Conservation (phyloP, 805 yeast species). For the Sporopachydermia lactativora region DNA sequence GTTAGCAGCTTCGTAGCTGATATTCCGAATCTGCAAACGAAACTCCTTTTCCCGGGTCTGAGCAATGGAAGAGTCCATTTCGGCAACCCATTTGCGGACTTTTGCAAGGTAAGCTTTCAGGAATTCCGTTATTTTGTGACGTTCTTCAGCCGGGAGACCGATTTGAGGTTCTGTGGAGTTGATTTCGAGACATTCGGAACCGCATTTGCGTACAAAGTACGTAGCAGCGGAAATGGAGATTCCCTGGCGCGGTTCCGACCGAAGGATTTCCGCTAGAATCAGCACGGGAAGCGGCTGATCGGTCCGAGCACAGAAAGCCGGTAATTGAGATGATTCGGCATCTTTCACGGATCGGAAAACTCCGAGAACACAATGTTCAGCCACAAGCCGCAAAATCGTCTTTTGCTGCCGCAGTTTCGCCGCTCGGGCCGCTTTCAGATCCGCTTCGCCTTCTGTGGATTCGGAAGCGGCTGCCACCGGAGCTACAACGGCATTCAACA, state of each 20-base stretch:
- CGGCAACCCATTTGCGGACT: not conserved
- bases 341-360: constrained; percentile 34
- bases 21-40: not conserved
- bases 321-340: constrained; percentile 26
- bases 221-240: not conserved
- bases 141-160: not conserved
- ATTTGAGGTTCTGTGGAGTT: not conserved
- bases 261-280: constrained; percentile 28
- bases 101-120: not conserved
- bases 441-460: constrained; percentile 17
- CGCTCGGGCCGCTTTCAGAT: constrained; percentile 29
- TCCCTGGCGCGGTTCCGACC: not conserved
- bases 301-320: constrained; percentile 23
- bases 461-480: constrained; percentile 11
- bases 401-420: constrained; percentile 29
- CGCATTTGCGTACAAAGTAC: not conserved
- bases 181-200: not conserved
- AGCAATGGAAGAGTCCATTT: not conserved
- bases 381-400: constrained; percentile 33
- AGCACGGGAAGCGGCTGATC: constrained; percentile 24
- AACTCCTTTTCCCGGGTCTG: not conserved
- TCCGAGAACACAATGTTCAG: constrained; percentile 46
- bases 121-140: not conserved
- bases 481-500: constrained; percentile 14
- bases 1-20: not conserved